Evolutionary conservation across 257 asterid species (phyloP).

Genomic region (Primulina tabacum): DNA sequence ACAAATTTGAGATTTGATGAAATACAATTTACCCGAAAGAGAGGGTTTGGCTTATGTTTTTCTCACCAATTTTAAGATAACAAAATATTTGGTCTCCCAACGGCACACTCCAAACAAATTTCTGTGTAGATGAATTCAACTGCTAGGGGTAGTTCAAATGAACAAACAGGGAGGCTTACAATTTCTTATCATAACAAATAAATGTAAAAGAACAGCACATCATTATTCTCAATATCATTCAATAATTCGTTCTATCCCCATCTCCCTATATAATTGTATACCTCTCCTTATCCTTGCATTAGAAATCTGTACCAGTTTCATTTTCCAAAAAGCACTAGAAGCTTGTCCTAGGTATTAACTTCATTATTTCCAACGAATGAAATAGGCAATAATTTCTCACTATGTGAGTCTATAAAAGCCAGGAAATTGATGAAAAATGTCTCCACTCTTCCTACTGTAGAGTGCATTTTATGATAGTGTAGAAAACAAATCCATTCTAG

Average conservation of each 20-base stretch:
- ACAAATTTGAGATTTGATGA: slow-evolving; percentile 11
- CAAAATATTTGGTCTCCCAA: background rate
- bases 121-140: slow-evolving; percentile 3
- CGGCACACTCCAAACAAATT: slow-evolving; percentile 3
- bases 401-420: background rate
- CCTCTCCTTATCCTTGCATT: slow-evolving; percentile 1
- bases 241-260: background rate
- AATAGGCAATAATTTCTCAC: slow-evolving; percentile 4
- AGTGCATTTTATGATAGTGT: background rate
- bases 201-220: background rate
- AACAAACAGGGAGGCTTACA: background rate
- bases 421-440: background rate
- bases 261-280: background rate
- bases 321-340: background rate
- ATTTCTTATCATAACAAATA: background rate
- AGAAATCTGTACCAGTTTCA: background rate
- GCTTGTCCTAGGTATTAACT: background rate
- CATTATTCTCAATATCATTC: slow-evolving; percentile 1
- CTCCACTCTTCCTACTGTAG: background rate
- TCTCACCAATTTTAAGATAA: background rate
- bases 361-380: background rate
- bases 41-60: slow-evolving; percentile 5
- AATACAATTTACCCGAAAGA: background rate
- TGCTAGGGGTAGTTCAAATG: background rate
- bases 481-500: background rate